Evolutionary conservation across 2,329 filamentous ascomycete genomes (phyloP).

Genomic region (Aspergillus unguis): DNA sequence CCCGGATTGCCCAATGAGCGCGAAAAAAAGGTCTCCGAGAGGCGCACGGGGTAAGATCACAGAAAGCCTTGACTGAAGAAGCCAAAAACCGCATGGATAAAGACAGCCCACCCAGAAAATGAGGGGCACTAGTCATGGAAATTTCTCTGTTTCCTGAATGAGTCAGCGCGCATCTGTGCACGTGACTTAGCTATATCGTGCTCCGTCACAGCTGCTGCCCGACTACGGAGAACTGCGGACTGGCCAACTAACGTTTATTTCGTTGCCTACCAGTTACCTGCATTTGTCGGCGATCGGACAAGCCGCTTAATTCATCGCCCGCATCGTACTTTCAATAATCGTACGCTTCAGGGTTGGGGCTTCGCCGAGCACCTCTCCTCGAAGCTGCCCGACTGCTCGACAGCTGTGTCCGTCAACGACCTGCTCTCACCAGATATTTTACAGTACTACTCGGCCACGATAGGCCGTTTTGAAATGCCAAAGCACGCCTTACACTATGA

Average conservation of each 20-base stretch:
- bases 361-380: conserved; percentile 26
- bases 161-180: not conserved
- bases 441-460: conserved; percentile 23
- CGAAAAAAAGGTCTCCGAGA: conserved; percentile 2
- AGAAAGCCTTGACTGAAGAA: conserved; percentile 9
- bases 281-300: conserved; percentile 5
- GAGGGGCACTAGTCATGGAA: conserved; percentile 8
- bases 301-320: conserved; percentile 4
- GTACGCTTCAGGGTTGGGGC: conserved; percentile 26
- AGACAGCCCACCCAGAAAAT: conserved; percentile 4
- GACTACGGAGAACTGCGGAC: not conserved
- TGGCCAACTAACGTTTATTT: conserved; percentile 4
- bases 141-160: conserved; percentile 12
- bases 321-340: not conserved
- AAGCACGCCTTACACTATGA: conserved; percentile 62
- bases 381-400: conserved; percentile 25
- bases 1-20: conserved; percentile 9
- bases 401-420: conserved; percentile 17
- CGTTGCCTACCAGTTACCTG: not conserved
- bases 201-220: not conserved
- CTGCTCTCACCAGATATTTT: conserved; percentile 20
- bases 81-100: conserved; percentile 13
- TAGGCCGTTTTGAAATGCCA: conserved; percentile 55
- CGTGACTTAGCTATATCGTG: no score
- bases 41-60: conserved; percentile 5